Conservation (phyloP, 1,284 basidiomycete species). For the Vanrija sp. region DNA sequence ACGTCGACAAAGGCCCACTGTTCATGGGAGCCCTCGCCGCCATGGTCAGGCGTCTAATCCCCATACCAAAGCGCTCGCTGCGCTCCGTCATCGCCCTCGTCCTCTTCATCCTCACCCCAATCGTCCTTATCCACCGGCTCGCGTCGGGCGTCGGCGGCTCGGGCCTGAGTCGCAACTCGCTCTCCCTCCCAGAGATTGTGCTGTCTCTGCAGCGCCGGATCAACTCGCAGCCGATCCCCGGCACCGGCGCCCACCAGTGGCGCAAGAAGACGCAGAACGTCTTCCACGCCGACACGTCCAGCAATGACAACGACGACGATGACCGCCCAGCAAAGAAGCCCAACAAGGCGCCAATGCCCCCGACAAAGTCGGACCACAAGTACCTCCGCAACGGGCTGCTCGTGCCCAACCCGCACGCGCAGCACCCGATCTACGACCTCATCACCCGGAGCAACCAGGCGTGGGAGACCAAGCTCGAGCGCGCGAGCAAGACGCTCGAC, state of each 20-base stretch:
- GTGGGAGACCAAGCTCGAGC: slow-evolving; percentile 47
- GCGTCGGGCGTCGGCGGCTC: slow-evolving; percentile 43
- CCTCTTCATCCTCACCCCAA: slow-evolving; percentile 18
- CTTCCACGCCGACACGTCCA: no score
- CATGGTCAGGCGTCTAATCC: slow-evolving; percentile 9
- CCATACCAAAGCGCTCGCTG: slow-evolving; percentile 22
- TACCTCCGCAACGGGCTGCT: slow-evolving; percentile 39
- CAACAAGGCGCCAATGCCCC: neutral
- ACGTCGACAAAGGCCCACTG: neutral
- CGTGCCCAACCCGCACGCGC: slow-evolving; percentile 32
- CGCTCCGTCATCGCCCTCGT: slow-evolving; percentile 21
- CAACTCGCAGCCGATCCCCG: no score
- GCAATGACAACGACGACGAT: no score
- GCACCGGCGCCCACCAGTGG: no score
- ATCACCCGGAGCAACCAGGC: slow-evolving; percentile 37
- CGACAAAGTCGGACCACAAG: slow-evolving; percentile 15
- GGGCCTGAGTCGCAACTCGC: no score
- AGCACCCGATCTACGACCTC: slow-evolving; percentile 49
- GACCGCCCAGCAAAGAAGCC: neutral
- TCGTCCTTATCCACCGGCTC: slow-evolving; percentile 18
- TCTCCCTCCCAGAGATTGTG: no score
- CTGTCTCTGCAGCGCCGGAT: no score
- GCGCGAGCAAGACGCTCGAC: slow-evolving; percentile 45
- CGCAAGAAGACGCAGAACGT: no score
- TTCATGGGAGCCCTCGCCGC: neutral